Evolutionary conservation across 768 basidiomycete genomes (phyloP).

Genomic region (Russula brevipes): DNA sequence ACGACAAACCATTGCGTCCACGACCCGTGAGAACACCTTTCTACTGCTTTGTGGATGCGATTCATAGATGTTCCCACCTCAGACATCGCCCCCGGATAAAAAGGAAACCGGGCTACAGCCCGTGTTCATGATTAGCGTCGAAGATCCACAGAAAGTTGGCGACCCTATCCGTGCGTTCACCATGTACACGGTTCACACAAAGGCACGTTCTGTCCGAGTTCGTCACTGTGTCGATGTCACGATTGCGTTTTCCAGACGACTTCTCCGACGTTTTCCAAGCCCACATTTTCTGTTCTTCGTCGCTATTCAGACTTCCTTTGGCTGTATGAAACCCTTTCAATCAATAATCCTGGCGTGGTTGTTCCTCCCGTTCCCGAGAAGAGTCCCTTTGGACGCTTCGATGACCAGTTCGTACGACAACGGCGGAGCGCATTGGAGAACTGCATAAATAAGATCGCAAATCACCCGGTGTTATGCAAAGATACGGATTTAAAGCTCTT

Average conservation of each 20-base stretch:
- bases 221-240: neutral
- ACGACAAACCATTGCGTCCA: conserved; percentile 31
- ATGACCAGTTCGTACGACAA: conserved; percentile 85
- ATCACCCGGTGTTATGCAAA: conserved; percentile 84
- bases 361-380: conserved; percentile 97
- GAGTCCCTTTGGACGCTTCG: conserved; percentile 88
- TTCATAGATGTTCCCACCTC: conserved; percentile 5
- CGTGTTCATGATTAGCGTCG: conserved; percentile 83
- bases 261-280: conserved; percentile 77
- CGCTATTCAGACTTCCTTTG: conserved; percentile 97
- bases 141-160: conserved; percentile 96
- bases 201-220: conserved; percentile 41
- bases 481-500: conserved; percentile 87
- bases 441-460: conserved; percentile 88
- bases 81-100: conserved; percentile 23
- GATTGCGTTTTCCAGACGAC: conserved; percentile 53
- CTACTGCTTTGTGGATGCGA: neutral
- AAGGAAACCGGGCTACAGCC: conserved; percentile 52
- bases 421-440: conserved; percentile 79
- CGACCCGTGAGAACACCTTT: conserved; percentile 29
- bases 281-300: conserved; percentile 88
- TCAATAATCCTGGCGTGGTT: conserved; percentile 94
- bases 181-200: conserved; percentile 94
- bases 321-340: conserved; percentile 83
- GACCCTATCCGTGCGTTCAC: conserved; percentile 91